Conservation (phyloP, 805 yeast genomes). For the Groenewaldozyma tartarivorans region DNA sequence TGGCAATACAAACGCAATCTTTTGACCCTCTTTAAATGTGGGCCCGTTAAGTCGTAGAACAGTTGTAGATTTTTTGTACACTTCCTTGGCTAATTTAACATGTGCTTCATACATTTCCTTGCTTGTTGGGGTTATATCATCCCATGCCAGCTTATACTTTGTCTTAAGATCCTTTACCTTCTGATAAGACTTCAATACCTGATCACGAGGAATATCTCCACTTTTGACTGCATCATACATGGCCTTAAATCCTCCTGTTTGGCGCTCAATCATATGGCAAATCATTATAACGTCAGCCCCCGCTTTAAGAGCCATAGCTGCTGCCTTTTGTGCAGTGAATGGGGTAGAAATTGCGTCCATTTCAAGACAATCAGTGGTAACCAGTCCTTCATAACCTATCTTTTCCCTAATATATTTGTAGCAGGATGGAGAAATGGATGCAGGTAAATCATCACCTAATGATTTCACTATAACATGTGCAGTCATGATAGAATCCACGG, state of each 20-base stretch:
- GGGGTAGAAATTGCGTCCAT: constrained; percentile 50
- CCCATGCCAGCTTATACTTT: constrained; percentile 30
- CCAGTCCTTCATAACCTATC: constrained; percentile 43
- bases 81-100: constrained; percentile 26
- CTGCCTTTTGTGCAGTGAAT: constrained; percentile 51
- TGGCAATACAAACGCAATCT: constrained; percentile 19
- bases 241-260: constrained; percentile 42
- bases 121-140: constrained; percentile 29
- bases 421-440: constrained; percentile 46
- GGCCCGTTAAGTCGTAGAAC: constrained; percentile 32
- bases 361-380: constrained; percentile 50
- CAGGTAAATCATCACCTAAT: constrained; percentile 40
- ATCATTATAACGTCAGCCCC: constrained; percentile 54
- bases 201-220: constrained; percentile 26
- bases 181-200: constrained; percentile 29
- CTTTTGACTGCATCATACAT: constrained; percentile 24
- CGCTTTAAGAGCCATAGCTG: constrained; percentile 44
- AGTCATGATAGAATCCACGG: constrained; percentile 46
- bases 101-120: not conserved
- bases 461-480: constrained; percentile 49
- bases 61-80: constrained; percentile 40
- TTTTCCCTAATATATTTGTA: constrained; percentile 40
- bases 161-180: constrained; percentile 37
- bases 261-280: constrained; percentile 44
- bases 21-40: constrained; percentile 27